Percentiles rank a stretch among this genome's conserved stretches.
Evolutionary conservation across 495 filamentous ascomycete genomes (phyloP).

Genomic region (Penicillium macrosclerotiorum): DNA sequence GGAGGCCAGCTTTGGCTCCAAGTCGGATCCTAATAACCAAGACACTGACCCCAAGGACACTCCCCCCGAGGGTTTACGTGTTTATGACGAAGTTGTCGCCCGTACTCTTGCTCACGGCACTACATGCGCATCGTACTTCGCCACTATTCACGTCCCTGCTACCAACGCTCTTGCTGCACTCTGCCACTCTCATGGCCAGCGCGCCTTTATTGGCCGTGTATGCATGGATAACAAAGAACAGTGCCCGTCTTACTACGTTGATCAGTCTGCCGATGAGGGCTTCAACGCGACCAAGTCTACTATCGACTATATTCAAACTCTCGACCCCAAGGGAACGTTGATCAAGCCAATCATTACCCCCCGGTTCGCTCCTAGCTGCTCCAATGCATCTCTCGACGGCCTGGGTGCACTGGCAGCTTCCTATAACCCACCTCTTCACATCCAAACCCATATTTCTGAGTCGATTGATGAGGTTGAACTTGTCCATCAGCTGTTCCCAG

Average conservation of each 20-base stretch:
- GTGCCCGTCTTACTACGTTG: slow-evolving; percentile 71
- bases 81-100: slow-evolving; percentile 73
- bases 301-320: no score
- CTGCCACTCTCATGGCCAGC: slow-evolving; percentile 71
- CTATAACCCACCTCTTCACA: no score
- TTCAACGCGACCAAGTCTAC: no score
- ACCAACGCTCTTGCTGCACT: slow-evolving; percentile 88
- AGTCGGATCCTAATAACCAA: slow-evolving; percentile 2
- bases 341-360: no score
- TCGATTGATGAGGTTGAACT: no score
- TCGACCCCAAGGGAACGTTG: no score
- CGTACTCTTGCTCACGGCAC: slow-evolving; percentile 86
- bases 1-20: slow-evolving; percentile 63
- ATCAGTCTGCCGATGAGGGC: slow-evolving; percentile 57
- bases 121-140: slow-evolving; percentile 88
- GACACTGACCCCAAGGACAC: slow-evolving; percentile 10
- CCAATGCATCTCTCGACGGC: no score
- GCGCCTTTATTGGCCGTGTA: slow-evolving; percentile 85
- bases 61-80: slow-evolving; percentile 47
- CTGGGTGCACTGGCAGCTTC: no score
- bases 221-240: slow-evolving; percentile 58
- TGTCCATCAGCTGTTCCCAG: no score
- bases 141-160: slow-evolving; percentile 74
- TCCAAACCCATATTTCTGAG: no score
- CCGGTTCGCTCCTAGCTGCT: no score